Base-by-base conservation (phyloP, 2,329 filamentous ascomycete genomes). In the Fusarium nisikadoi region DNA sequence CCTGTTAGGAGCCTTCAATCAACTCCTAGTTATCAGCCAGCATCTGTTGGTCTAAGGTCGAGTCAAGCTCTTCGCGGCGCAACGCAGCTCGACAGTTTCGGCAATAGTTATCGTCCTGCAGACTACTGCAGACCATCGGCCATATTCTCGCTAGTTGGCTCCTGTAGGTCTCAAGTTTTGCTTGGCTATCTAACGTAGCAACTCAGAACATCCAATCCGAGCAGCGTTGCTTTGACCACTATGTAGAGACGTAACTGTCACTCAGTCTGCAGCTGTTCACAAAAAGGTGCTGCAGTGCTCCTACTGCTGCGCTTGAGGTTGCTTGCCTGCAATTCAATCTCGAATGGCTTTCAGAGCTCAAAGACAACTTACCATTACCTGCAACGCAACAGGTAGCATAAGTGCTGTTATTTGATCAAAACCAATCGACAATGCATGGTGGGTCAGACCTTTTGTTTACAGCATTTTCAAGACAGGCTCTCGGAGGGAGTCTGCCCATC, bases 41-140 rank as follows among this genome's bases (percentile, higher is more conserved):
- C 71, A 76, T 42, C 67, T 71, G 76, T 76, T 77, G 76, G 74
- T 75, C 68, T 65, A 66, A 64, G 66, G 64, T 62, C 68, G 72
- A 68, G 62, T 70, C 70, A 75, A 66, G 68, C 70, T 69, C 65
- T 71, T 55, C 71, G 75, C 71, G 69, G 73, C 75, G 71, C 72
- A 71, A 79, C 74, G 77, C 77, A 79, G 65, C 70, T 79, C 77
- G 76, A 79, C 77, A 62, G 50, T 78, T 79, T 63, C 47, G 77
- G 77, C 67, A 77, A 72, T 74, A 68, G 54, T 71, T 66, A 65
- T 70, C 58, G 39, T 59, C 72, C 62, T 70, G 62, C 70, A 75
- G 55, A 66, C 68, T 77, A 71, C 71, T 68, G 68, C 64, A 73
- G 60, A 74, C 61, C 60, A 75, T 76, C 67, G 69, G 67, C 54